Conservation (phyloP, 2,329 filamentous ascomycete species). For the Alternaria metachromatica region DNA sequence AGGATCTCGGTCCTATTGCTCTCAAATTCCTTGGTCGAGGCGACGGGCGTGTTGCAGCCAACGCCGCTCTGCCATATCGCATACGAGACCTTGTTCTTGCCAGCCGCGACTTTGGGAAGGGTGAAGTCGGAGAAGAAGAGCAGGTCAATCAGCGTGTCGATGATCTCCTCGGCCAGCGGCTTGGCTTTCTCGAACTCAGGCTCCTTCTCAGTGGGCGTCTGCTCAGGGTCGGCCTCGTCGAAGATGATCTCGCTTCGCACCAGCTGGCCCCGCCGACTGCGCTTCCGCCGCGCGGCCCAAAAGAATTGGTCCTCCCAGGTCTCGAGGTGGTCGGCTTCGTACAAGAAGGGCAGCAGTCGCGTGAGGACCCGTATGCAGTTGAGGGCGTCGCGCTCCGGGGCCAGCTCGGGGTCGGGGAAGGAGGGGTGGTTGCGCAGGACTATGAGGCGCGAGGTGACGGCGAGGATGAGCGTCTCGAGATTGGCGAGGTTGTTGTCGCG, state of each 20-base stretch:
- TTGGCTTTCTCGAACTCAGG: constrained; percentile 81
- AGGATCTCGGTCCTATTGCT: constrained; percentile 91
- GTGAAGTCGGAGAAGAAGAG: constrained; percentile 93
- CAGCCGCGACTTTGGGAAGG: constrained; percentile 72
- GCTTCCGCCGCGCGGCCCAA: constrained; percentile 78
- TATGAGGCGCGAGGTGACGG: constrained; percentile 81
- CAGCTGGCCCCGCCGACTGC: constrained; percentile 47
- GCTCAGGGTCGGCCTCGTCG: constrained; percentile 71
- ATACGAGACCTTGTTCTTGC: constrained; percentile 83
- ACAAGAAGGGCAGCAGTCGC: constrained; percentile 85
- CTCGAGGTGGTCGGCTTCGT: constrained; percentile 83
- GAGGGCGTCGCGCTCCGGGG: constrained; percentile 83
- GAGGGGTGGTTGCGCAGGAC: constrained; percentile 86
- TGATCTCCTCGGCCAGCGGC: constrained; percentile 88
- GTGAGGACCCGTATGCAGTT: constrained; percentile 95
- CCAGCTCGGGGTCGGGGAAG: constrained; percentile 85
- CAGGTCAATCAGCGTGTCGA: constrained; percentile 86
- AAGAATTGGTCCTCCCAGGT: constrained; percentile 94
- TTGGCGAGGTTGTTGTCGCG: constrained; percentile 86
- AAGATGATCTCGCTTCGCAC: constrained; percentile 78
- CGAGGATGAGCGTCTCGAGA: constrained; percentile 85
- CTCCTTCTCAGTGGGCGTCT: constrained; percentile 52
- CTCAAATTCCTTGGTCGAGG: constrained; percentile 89
- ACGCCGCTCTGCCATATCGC: constrained; percentile 98
- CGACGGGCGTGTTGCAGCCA: constrained; percentile 87